phyloP scores from a whole-genome alignment of 805 yeast genomes.

The Candida tallmaniae region DNA sequence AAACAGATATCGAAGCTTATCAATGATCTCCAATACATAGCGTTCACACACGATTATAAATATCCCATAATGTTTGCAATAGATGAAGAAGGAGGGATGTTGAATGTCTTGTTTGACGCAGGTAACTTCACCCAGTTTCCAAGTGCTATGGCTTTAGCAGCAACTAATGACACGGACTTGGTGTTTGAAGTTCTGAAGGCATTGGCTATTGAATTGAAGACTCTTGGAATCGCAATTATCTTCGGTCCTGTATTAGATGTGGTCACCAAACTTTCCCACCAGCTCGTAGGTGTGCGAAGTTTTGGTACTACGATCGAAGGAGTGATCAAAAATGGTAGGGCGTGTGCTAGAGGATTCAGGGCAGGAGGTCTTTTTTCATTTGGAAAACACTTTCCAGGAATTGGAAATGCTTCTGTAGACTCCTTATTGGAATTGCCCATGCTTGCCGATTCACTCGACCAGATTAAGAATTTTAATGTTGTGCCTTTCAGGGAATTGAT shows the following conservation, averaged over 20 bases:
- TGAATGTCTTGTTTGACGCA: constrained; percentile 53
- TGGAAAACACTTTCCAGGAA: constrained; percentile 67
- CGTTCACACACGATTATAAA: constrained; percentile 43
- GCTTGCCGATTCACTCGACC: constrained; percentile 52
- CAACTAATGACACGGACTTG: constrained; percentile 45
- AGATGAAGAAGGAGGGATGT: constrained; percentile 63
- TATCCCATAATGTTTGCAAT: constrained; percentile 54
- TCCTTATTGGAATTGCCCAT: constrained; percentile 54
- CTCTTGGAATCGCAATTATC: constrained; percentile 52
- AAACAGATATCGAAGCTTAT: constrained; percentile 47
- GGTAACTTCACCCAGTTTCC: constrained; percentile 53
- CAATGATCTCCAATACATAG: constrained; percentile 51
- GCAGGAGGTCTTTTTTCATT: constrained; percentile 52
- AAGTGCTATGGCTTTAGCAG: constrained; percentile 61
- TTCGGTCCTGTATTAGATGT: constrained; percentile 64
- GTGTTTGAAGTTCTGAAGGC: constrained; percentile 52
- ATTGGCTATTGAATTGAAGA: constrained; percentile 46
- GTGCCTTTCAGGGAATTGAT: constrained; percentile 49
- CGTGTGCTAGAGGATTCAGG: constrained; percentile 48
- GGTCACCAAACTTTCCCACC: constrained; percentile 50
- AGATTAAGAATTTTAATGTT: constrained; percentile 45
- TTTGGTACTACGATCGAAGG: constrained; percentile 59
- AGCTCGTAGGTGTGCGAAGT: constrained; percentile 55
- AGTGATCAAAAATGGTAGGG: constrained; percentile 50
- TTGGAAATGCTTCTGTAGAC: constrained; percentile 58